These are phyloP conservation scores for Cercospora beticola DNA, from an alignment of 2,329 filamentous ascomycete genomes.

Conservation along the genomic window DNA sequence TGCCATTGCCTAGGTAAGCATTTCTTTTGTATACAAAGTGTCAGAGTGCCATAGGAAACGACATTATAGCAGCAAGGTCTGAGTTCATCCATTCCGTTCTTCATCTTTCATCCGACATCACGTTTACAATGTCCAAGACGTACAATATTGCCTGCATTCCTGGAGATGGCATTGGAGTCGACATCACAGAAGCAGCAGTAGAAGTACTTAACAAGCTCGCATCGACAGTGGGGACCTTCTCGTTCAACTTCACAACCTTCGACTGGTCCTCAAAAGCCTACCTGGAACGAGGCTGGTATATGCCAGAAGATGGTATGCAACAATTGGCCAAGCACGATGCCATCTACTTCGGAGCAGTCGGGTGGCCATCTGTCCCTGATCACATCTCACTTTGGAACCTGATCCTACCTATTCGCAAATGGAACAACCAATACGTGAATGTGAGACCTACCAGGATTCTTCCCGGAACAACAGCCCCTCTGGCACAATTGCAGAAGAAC, in stretches of 20 bases:
- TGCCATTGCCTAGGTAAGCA: constrained; percentile 1
- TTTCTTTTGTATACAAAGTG: constrained; percentile 6
- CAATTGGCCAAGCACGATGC: constrained; percentile 55
- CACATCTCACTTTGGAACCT: constrained; percentile 65
- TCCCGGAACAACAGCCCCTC: constrained; percentile 43
- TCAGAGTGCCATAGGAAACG: neutral
- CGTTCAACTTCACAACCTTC: constrained; percentile 53
- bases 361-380: constrained; percentile 64
- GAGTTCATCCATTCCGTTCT: neutral
- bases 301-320: constrained; percentile 52
- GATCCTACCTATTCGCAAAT: constrained; percentile 65
- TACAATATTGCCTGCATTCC: constrained; percentile 48
- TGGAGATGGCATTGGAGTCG: constrained; percentile 63
- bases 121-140: constrained; percentile 9
- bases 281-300: constrained; percentile 54
- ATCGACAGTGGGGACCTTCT: constrained; percentile 46
- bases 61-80: neutral
- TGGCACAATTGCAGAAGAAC: constrained; percentile 39
- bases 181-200: constrained; percentile 60
- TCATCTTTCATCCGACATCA: neutral
- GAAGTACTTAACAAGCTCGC: constrained; percentile 49
- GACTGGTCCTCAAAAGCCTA: constrained; percentile 53
- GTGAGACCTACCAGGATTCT: constrained; percentile 55
- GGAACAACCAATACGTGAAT: constrained; percentile 68
- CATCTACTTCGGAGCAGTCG: constrained; percentile 61